Evolutionary conservation across 2,329 filamentous ascomycete genomes (phyloP).

Genomic region (Fusarium sp.): DNA sequence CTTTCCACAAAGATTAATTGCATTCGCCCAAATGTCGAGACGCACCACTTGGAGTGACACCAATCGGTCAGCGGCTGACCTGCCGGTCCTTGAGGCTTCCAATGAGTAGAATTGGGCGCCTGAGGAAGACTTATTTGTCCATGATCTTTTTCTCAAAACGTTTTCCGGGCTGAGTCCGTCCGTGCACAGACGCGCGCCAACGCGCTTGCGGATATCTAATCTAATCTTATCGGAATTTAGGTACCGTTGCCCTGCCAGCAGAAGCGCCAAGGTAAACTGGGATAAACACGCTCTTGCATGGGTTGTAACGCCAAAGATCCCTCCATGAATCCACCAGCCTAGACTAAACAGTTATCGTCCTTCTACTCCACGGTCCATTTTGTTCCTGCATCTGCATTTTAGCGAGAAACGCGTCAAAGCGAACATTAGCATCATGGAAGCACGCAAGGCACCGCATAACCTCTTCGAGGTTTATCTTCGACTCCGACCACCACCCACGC

Average conservation of each 20-base stretch:
- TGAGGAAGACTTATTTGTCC: slow-evolving; percentile 17
- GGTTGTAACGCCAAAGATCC: slow-evolving; percentile 33
- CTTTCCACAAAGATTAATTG: neutral
- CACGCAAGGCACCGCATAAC: slow-evolving; percentile 58
- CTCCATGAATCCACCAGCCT: slow-evolving; percentile 40
- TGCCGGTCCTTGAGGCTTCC: slow-evolving; percentile 20
- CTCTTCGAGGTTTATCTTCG: slow-evolving; percentile 95
- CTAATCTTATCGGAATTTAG: slow-evolving; percentile 24
- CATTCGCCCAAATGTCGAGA: slow-evolving; percentile 36
- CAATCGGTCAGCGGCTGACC: slow-evolving; percentile 26
- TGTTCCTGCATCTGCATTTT: slow-evolving; percentile 23
- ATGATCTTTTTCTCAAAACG: slow-evolving; percentile 8
- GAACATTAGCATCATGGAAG: slow-evolving; percentile 53
- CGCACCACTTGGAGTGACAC: slow-evolving; percentile 35
- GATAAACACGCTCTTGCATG: slow-evolving; percentile 29
- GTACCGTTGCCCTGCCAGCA: slow-evolving; percentile 43
- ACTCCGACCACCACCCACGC: slow-evolving; percentile 76
- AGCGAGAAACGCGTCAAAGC: slow-evolving; percentile 13
- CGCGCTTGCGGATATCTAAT: slow-evolving; percentile 23
- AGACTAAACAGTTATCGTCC: slow-evolving; percentile 22
- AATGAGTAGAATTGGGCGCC: slow-evolving; percentile 9
- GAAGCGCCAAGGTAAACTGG: slow-evolving; percentile 6
- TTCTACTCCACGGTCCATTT: slow-evolving; percentile 18
- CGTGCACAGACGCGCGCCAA: slow-evolving; percentile 36
- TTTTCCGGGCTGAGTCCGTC: neutral